Evolutionary conservation across 2,329 filamentous ascomycete genomes (phyloP).

Genomic region (Trichoderma harzianum): DNA sequence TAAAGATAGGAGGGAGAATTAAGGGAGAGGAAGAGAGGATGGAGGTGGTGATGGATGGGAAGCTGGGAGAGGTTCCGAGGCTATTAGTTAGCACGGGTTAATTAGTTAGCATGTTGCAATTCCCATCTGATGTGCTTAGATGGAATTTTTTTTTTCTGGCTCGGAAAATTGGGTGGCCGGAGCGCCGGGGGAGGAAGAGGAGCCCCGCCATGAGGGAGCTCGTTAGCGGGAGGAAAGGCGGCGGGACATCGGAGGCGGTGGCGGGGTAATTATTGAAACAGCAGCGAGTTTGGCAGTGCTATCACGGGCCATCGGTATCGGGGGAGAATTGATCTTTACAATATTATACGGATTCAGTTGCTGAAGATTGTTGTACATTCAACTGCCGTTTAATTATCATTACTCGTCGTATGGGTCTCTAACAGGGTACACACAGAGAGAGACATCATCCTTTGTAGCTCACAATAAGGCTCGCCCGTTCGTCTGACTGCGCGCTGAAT

Average conservation of each 20-base stretch:
- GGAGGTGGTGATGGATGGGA: neutral
- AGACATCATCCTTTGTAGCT: neutral
- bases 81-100: neutral
- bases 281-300: neutral
- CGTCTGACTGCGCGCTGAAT: neutral
- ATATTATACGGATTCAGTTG: too few relatives aligned
- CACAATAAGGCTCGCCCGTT: neutral
- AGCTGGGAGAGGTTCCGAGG: neutral
- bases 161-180: conserved; percentile 14
- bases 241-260: conserved; percentile 11
- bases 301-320: neutral
- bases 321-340: too few relatives aligned
- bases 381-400: too few relatives aligned
- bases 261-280: neutral
- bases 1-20: neutral
- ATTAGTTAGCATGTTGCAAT: neutral
- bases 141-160: neutral
- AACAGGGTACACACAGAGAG: neutral
- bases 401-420: neutral
- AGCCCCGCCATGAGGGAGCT: neutral
- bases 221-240: neutral
- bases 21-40: neutral
- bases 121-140: neutral
- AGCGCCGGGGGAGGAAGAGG: neutral
- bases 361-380: neutral